Base-by-base conservation (phyloP, 1,284 basidiomycete genomes). In the Bondarzewia mesenterica region DNA sequence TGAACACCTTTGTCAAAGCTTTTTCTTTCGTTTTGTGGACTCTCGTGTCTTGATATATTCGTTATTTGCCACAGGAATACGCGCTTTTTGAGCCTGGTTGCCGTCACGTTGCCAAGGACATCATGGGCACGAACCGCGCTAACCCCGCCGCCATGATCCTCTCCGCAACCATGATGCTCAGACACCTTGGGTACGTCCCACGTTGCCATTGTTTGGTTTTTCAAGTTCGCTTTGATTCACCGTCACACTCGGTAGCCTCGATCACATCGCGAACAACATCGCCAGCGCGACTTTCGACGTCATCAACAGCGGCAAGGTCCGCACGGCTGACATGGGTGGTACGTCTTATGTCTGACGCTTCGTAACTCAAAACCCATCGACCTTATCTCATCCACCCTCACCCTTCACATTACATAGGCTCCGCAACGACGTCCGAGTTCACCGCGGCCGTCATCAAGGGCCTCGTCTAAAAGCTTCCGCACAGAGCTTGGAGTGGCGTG, bases 121-220 rank as follows among this genome's bases (percentile, higher is more conserved):
- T 98, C 70, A 94, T 93, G 92, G 93, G 93, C 56, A 93, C 89
- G 59, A 92, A 95, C 80, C 86, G 85, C 61, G 96, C 96, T 60
- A 99, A 99, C 77, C 96, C 96, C 18, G 86, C 93, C 40, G 96
- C 96, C 47, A 97, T 99, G 92, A 85, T 99, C 64, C 82, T 99
- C 55, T 93, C 89, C 53, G 82, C 95, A 38, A 95, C 95, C 50
- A 99, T 99, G 95, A 92, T 99, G 90, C 80, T 99, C 58, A 79
- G 95, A 60, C 96, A 99, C 71, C 83, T 99, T 54, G 95, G 94
- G 83, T 88, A 61, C n/a, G n/a, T n/a, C n/a, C n/a, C n/a, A n/a
- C n/a, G n/a, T n/a, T n/a, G n/a, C n/a, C n/a, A n/a, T n/a, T n/a
- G n/a, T n/a, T n/a, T 53, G 77, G 20, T 35, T 35, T 35, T 35